phyloP scores from a whole-genome alignment of 2,329 filamentous ascomycete genomes.

The Colletotrichum salicis region DNA sequence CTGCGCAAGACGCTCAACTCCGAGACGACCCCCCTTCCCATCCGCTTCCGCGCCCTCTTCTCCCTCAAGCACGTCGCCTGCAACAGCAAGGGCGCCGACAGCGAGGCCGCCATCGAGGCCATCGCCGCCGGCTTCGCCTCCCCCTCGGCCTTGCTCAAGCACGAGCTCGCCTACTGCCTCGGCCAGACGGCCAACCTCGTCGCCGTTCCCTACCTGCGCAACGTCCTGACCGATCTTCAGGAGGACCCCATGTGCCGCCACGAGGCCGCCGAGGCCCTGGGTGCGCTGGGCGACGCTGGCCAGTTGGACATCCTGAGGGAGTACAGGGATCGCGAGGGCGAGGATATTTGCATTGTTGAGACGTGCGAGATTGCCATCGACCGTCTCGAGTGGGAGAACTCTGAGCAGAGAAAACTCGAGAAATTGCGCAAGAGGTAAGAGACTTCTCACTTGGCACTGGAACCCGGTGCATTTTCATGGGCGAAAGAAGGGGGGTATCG shows the following conservation, averaged over 20 bases:
- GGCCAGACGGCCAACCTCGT: constrained; percentile 86
- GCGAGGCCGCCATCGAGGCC: constrained; percentile 72
- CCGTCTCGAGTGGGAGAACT: constrained; percentile 92
- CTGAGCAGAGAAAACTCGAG: constrained; percentile 75
- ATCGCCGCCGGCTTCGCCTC: constrained; percentile 90
- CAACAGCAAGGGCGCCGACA: constrained; percentile 70
- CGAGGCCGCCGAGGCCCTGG: constrained; percentile 94
- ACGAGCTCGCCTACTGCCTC: constrained; percentile 96
- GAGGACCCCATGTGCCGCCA: constrained; percentile 97
- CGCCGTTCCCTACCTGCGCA: constrained; percentile 77
- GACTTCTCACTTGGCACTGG: too few relatives aligned
- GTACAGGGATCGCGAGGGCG: constrained; percentile 78
- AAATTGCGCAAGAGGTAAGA: constrained; percentile 82
- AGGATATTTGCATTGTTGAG: constrained; percentile 86
- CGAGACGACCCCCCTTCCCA: constrained; percentile 83
- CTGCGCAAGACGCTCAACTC: constrained; percentile 82
- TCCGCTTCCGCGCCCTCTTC: constrained; percentile 96
- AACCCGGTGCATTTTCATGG: background rate
- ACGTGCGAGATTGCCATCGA: constrained; percentile 98
- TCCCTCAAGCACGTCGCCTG: constrained; percentile 94
- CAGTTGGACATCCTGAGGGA: constrained; percentile 79
- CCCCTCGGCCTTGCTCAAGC: constrained; percentile 90
- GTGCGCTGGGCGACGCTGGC: constrained; percentile 80
- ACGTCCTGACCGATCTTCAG: constrained; percentile 78
- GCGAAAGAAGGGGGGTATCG: constrained; percentile 3